These are phyloP conservation scores for Cenchrus fungigraminus DNA, from an alignment of 176 grass and related monocot genomes.

Conservation along the genomic window DNA sequence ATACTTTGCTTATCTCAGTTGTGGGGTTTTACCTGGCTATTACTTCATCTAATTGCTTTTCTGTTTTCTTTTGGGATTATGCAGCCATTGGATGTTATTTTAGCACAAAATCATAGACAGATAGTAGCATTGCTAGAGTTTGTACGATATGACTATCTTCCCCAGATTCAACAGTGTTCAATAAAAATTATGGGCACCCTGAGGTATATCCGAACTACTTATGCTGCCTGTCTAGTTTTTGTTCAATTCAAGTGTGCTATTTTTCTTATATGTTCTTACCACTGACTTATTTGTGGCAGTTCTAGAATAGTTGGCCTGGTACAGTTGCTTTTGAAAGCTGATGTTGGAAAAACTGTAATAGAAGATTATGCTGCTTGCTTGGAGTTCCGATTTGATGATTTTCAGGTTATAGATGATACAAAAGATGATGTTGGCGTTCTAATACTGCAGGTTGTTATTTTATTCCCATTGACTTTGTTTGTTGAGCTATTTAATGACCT, in stretches of 20 bases:
- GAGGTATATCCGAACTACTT: constrained; percentile 63
- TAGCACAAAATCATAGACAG: constrained; percentile 79
- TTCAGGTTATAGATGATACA: constrained; percentile 74
- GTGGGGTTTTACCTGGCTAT: constrained; percentile 22
- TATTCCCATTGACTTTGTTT: constrained; percentile 31
- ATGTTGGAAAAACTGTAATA: constrained; percentile 70
- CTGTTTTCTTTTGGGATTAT: constrained; percentile 24
- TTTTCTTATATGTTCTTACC: constrained; percentile 17
- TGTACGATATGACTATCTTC: constrained; percentile 91
- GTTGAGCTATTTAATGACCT: constrained; percentile 2
- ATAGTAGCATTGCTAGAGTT: constrained; percentile 87
- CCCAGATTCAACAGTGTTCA: constrained; percentile 88
- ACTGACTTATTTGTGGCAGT: constrained; percentile 56
- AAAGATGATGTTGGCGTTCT: constrained; percentile 88
- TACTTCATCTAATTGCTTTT: constrained; percentile 23
- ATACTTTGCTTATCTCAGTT: constrained; percentile 26
- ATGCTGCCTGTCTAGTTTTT: neutral
- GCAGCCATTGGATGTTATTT: constrained; percentile 87
- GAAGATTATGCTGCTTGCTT: constrained; percentile 97
- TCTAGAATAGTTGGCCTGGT: constrained; percentile 85
- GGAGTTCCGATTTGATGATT: constrained; percentile 94
- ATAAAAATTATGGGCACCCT: constrained; percentile 88
- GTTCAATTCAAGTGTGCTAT: neutral
- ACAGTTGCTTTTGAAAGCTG: constrained; percentile 81
- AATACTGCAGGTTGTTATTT: constrained; percentile 80